Base-by-base conservation (phyloP, 1,139 yeast species). In the Pichia sp. region DNA sequence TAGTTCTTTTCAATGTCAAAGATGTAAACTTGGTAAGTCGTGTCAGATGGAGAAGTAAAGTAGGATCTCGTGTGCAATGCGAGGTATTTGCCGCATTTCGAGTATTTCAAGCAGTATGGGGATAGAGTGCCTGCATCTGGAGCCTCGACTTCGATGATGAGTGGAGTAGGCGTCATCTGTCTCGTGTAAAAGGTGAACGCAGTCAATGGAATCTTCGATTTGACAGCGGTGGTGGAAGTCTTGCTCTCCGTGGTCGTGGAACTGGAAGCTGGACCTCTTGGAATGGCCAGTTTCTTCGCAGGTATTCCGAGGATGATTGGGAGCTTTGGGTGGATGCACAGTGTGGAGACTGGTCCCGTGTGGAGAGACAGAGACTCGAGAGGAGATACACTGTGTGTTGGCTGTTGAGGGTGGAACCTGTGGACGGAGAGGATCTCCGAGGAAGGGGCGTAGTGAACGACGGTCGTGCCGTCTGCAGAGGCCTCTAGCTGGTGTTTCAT, bases 21-120 rank as follows among this genome's bases (percentile, higher is more conserved):
- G 10, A 52, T 17, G 10, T 32, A 41, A 2, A 52, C 9, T 11
- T 39, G 34, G 20, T 44, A 33, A 12, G n/a, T 20, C 5, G 36
- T 20, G 8, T 32, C 30, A 10, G 10, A 18, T 7, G 6, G 5
- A 10, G 41, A 38, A n/a, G 7, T 22, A 14, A 4, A 30, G 15
- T 27, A 38, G 2, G 47, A 19, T 37, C 44, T 36, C 9, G 50
- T 33, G 30, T 46, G 44, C 14, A 49, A 14, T 8, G 44, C 49
- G 20, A 53, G 24, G 15, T 35, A 43, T 8, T 41, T 36, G 6
- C 54, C 54, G 30, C 44, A 33, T 15, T 24, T 20, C 18, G 56
- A 53, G 22, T 46, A 51, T 20, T 35, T 38, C 21, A 49, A 20
- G 20, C 39, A 38, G 42, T 41, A 38, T 8, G 52, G 52, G 7